phyloP scores from a whole-genome alignment of 768 basidiomycete genomes.

The Trametes cubensis region DNA sequence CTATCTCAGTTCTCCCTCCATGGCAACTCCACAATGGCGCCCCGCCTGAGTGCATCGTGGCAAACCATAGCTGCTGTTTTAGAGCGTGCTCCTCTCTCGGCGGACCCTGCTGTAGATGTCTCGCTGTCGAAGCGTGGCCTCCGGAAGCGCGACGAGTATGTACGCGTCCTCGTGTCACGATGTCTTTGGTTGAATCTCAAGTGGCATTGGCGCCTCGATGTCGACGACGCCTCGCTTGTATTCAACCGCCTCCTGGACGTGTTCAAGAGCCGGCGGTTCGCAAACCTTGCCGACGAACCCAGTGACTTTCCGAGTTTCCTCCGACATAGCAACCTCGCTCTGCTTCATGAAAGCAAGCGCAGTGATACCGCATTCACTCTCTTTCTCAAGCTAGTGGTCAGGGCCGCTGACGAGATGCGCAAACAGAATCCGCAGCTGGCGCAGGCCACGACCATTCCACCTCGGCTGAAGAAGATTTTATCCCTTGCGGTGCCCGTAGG shows the following conservation, averaged over 20 bases:
- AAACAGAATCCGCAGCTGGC: slow-evolving; percentile 25
- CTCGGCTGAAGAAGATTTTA: slow-evolving; percentile 66
- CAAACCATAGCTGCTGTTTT: slow-evolving; percentile 60
- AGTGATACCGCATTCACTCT: slow-evolving; percentile 76
- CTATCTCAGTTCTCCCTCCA: slow-evolving; percentile 76
- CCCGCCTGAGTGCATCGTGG: slow-evolving; percentile 64
- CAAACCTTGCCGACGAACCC: slow-evolving; percentile 63
- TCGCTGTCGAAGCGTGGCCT: slow-evolving; percentile 41
- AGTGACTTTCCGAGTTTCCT: slow-evolving; percentile 77
- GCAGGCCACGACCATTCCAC: slow-evolving; percentile 34
- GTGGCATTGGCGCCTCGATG: slow-evolving; percentile 78
- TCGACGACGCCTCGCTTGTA: slow-evolving; percentile 54
- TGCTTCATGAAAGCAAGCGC: slow-evolving; percentile 52
- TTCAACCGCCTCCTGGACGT: slow-evolving; percentile 69
- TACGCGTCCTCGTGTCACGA: slow-evolving; percentile 67
- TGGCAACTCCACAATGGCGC: slow-evolving; percentile 46
- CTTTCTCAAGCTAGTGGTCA: slow-evolving; percentile 81
- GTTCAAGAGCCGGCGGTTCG: slow-evolving; percentile 77
- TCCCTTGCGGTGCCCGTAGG: slow-evolving; percentile 74
- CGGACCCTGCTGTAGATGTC: slow-evolving; percentile 48
- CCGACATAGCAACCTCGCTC: slow-evolving; percentile 51
- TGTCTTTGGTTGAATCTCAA: slow-evolving; percentile 71
- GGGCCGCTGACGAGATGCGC: slow-evolving; percentile 47
- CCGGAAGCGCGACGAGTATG: slow-evolving; percentile 67
- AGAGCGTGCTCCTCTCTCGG: slow-evolving; percentile 57